Evolutionary conservation across 176 grass and related monocot species (phyloP), one percentile per base, ranked within the genome.

Genomic region (Oryza brachyantha): DNA sequence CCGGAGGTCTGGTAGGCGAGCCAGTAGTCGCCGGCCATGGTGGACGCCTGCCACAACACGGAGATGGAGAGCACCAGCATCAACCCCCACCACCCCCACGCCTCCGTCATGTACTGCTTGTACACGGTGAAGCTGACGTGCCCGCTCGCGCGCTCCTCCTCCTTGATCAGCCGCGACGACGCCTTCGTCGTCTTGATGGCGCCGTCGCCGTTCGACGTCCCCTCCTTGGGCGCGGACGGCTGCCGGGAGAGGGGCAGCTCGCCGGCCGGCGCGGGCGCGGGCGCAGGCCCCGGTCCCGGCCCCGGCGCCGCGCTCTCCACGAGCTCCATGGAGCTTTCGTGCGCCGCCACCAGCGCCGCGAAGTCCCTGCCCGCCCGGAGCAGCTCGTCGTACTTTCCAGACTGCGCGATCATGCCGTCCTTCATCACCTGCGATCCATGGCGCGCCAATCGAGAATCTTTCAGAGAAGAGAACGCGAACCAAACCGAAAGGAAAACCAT

Each of bases 271-370:
- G 7, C 26, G 21, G 17, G 74, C 62, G 13, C 14, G 70, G 43
- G 61, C 84, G 48, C 72, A 61, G 25, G 21, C 22, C 28, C 55
- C 9, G 73, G 77, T 17, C 46, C 72, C 66, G 25, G 21, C 22
- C 28, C 55, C 9, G 73, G 77, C n/a, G 67, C 79, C 37, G 86
- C 89, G 68, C 85, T 73, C 39, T 99, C 96, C 17, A 99, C 92
- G 22, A 93, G 90, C 48, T 99, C 96, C 96, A 99, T 99, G 25
- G 96, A 95, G 81, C 90, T 95, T 66, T 99, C 88, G 75, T 95
- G 96, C 40, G 92, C 92, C 5, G 86, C 96, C 0, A 95, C 96
- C 10, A 99, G 92, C 5, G 84, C 83, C 11, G 90, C 92, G 7
- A 99, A 99, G 66, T 99, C 90, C 0, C 90, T 64, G 17, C 86